These are phyloP conservation scores for Mortierella sp. DNA, from an alignment of 371 early-diverging fungal genomes.

Conservation along the genomic window DNA sequence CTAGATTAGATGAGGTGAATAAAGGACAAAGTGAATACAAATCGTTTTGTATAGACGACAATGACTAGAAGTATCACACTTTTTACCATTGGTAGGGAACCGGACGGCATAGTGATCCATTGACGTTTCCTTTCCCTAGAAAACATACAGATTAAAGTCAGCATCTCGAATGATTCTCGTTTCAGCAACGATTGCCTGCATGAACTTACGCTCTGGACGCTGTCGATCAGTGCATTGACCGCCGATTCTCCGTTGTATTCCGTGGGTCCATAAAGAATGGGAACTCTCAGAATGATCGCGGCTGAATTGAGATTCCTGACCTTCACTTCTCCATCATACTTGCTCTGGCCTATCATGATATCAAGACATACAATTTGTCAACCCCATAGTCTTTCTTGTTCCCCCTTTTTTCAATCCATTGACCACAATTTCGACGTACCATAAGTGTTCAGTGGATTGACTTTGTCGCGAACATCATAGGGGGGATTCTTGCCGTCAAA, in stretches of 20 bases:
- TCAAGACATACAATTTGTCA: background rate
- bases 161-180: too few species aligned
- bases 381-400: too few species aligned
- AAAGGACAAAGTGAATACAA: too few species aligned
- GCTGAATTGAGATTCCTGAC: conserved; percentile 63
- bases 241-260: conserved; percentile 81
- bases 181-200: too few species aligned
- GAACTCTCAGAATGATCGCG: conserved; percentile 81
- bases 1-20: conserved; percentile 29
- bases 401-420: too few species aligned
- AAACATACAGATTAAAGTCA: too few species aligned
- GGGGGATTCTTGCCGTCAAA: conserved; percentile 89
- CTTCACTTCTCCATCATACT: conserved; percentile 79
- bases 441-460: conserved; percentile 87
- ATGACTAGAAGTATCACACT: too few species aligned
- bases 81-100: conserved; percentile 82
- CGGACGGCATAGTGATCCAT: conserved; percentile 80
- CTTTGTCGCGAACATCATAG: conserved; percentile 73
- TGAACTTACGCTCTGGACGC: conserved; percentile 59
- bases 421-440: conserved; percentile 46
- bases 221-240: conserved; percentile 76
- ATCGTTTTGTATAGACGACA: too few species aligned
- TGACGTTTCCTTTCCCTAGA: conserved; percentile 41
- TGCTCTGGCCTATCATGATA: conserved; percentile 69
- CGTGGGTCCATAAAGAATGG: conserved; percentile 81